Percentiles rank a stretch among this genome's conserved stretches.
phyloP scores from a whole-genome alignment of 352 stramenopile species.

The Phytopythium montanum region DNA sequence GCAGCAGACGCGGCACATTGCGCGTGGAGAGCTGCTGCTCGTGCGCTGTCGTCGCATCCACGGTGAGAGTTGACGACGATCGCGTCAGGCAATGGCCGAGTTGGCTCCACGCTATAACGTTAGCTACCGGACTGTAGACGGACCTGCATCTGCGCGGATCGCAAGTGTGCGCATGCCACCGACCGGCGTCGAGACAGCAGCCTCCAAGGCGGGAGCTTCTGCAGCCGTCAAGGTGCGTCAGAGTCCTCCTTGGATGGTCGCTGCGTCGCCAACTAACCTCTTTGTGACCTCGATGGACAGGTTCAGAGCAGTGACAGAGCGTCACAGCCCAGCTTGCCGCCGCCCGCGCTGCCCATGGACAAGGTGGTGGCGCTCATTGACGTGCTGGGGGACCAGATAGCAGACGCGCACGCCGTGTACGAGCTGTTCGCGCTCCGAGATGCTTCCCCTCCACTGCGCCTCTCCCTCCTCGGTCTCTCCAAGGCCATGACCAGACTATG shows the following conservation, averaged over 20 bases:
- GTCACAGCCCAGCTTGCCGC: background rate
- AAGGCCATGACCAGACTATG: slow-evolving; percentile 43
- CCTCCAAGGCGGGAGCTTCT: background rate
- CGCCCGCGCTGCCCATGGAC: slow-evolving; percentile 21
- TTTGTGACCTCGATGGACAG: background rate
- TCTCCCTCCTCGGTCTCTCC: slow-evolving; percentile 41
- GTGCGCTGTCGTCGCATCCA: slow-evolving; percentile 40
- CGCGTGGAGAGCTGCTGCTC: slow-evolving; percentile 44
- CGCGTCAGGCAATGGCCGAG: background rate
- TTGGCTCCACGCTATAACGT: background rate
- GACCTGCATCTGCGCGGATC: background rate
- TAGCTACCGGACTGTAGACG: background rate
- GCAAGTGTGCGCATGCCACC: slow-evolving; percentile 3
- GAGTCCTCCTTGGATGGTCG: no score
- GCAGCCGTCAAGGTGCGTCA: background rate
- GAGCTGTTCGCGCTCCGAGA: slow-evolving; percentile 30
- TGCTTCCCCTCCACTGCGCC: slow-evolving; percentile 11
- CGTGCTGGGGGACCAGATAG: slow-evolving; percentile 55
- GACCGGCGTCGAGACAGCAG: background rate
- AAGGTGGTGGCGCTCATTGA: slow-evolving; percentile 58
- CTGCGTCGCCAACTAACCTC: background rate
- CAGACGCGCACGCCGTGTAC: slow-evolving; percentile 52
- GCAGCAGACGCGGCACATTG: slow-evolving; percentile 33
- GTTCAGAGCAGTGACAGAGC: background rate
- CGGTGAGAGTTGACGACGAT: background rate